These are phyloP conservation scores for Colletotrichum sp. DNA, from an alignment of 2,329 filamentous ascomycete genomes.

Conservation along the genomic window DNA sequence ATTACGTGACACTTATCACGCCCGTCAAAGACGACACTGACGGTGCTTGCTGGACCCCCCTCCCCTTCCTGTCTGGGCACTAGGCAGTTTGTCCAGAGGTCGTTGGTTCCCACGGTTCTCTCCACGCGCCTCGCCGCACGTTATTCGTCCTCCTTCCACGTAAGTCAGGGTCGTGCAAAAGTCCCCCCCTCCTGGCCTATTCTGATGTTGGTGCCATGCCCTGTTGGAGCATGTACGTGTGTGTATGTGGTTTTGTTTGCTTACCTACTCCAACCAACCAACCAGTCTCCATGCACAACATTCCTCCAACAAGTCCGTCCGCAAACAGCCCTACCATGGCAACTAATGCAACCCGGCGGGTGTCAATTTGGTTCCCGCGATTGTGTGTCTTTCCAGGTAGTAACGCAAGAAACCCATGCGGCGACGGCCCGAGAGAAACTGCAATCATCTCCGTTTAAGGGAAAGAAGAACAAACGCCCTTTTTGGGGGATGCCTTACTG, in stretches of 20 bases:
- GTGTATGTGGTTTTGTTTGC: background rate
- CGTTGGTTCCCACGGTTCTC: background rate
- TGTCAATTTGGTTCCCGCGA: background rate
- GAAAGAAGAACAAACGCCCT: background rate
- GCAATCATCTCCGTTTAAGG: background rate
- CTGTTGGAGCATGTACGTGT: background rate
- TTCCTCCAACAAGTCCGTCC: background rate
- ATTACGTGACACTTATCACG: background rate
- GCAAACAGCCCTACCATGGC: background rate
- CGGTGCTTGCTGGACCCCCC: background rate
- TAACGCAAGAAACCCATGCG: background rate
- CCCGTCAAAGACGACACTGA: background rate
- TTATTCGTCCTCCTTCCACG: background rate
- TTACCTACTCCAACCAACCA: background rate
- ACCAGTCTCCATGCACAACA: background rate
- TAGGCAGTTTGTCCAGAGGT: background rate
- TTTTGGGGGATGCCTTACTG: background rate
- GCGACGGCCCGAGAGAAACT: background rate
- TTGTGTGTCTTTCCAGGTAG: background rate
- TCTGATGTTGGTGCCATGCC: background rate
- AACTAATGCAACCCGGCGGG: background rate
- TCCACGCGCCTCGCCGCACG: background rate
- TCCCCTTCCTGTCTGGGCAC: background rate
- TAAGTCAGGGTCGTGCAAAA: background rate
- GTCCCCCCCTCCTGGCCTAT: background rate